Percentiles rank a stretch among this genome's conserved stretches.
These are phyloP conservation scores for Strobilomyces confusus DNA, from an alignment of 768 basidiomycete species.

Conservation along the genomic window DNA sequence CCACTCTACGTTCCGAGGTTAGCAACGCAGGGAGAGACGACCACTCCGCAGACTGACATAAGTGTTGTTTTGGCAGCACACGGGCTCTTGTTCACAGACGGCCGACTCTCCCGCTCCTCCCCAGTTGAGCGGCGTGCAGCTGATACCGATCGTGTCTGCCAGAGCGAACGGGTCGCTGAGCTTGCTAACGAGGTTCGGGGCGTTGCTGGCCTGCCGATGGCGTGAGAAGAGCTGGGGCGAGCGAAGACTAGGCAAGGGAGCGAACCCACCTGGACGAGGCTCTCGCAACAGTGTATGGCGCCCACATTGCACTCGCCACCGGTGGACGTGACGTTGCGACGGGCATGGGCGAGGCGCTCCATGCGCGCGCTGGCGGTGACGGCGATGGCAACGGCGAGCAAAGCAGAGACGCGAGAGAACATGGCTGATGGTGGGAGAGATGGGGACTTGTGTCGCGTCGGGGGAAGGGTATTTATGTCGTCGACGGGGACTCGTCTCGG, in stretches of 20 bases:
- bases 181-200: constrained; percentile 1
- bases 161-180: constrained; percentile 12
- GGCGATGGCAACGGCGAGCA: constrained; percentile 17
- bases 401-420: constrained; percentile 19
- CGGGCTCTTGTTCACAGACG: constrained; percentile 22
- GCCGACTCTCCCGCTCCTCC: constrained; percentile 19
- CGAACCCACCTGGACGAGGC: constrained; percentile 18
- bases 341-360: constrained; percentile 15
- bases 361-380: constrained; percentile 22
- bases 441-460: neutral
- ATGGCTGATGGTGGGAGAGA: constrained; percentile 7
- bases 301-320: constrained; percentile 19
- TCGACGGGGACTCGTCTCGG: constrained; percentile 1
- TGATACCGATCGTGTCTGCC: constrained; percentile 22
- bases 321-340: neutral
- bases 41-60: constrained; percentile 15
- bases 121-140: constrained; percentile 21
- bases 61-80: constrained; percentile 20
- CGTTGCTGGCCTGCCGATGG: constrained; percentile 8
- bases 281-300: constrained; percentile 18
- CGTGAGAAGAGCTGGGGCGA: neutral
- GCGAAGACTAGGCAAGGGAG: neutral
- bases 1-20: no score
- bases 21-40: neutral
- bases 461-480: constrained; percentile 23